Percentiles rank a stretch among this genome's conserved stretches.
Evolutionary conservation across 1,284 basidiomycete genomes (phyloP).

Genomic region (Boletus smithii): DNA sequence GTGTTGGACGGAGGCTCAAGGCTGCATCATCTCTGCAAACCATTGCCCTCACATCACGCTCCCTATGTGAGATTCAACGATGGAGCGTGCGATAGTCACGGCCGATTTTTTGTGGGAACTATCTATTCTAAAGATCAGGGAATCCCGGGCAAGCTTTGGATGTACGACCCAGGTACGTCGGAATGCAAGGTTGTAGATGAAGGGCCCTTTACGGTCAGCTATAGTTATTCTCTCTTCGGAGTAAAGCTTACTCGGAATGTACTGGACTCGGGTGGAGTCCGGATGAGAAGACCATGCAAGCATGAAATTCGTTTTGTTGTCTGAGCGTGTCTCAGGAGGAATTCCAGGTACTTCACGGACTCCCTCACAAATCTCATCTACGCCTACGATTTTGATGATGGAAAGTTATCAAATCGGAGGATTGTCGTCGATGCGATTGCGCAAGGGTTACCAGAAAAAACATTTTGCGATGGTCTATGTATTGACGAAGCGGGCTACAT

Average conservation of each 20-base stretch:
- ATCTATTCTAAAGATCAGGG: constrained; percentile 47
- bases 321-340: constrained; percentile 3
- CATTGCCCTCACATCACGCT: constrained; percentile 42
- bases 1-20: constrained; percentile 17
- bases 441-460: constrained; percentile 46
- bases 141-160: constrained; percentile 57
- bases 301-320: not conserved
- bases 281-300: constrained; percentile 25
- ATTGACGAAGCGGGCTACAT: constrained; percentile 60
- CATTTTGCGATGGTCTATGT: constrained; percentile 64
- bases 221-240: not conserved
- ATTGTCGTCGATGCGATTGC: constrained; percentile 54
- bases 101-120: constrained; percentile 64
- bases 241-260: not conserved
- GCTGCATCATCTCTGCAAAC: constrained; percentile 39
- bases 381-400: constrained; percentile 61
- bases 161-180: constrained; percentile 50
- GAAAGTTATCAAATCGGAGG: constrained; percentile 52
- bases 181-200: constrained; percentile 53
- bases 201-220: constrained; percentile 60
- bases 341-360: constrained; percentile 62
- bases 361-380: constrained; percentile 61
- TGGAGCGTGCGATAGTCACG: constrained; percentile 61
- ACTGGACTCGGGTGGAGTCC: constrained; percentile 26
- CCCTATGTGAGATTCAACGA: constrained; percentile 62